Conservation (phyloP, 1,139 yeast genomes). For the Geotrichum siamense region DNA sequence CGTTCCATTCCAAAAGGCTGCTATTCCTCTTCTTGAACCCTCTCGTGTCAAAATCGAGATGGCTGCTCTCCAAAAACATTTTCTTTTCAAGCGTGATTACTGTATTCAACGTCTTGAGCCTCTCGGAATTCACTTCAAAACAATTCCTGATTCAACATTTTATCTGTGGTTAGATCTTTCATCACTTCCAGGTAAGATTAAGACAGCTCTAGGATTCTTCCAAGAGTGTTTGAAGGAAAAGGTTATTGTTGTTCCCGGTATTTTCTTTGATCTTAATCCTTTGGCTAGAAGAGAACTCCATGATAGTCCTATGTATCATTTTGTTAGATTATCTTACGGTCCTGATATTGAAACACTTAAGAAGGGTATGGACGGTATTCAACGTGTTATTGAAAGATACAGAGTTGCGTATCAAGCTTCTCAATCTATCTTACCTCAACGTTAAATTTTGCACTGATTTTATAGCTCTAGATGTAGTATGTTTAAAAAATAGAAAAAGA, state of each 20-base stretch:
- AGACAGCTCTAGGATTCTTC: slow-evolving; percentile 59
- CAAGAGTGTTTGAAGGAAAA: slow-evolving; percentile 61
- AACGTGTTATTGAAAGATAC: slow-evolving; percentile 43
- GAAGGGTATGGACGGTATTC: slow-evolving; percentile 63
- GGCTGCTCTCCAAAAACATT: slow-evolving; percentile 55
- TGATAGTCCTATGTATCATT: slow-evolving; percentile 60
- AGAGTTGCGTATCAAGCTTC: slow-evolving; percentile 17
- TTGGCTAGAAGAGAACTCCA: slow-evolving; percentile 54
- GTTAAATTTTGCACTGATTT: slow-evolving; percentile 5
- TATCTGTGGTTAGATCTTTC: slow-evolving; percentile 57
- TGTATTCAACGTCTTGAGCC: slow-evolving; percentile 45
- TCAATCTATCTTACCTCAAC: slow-evolving; percentile 16
- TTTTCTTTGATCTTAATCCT: slow-evolving; percentile 60
- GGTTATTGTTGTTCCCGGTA: slow-evolving; percentile 61
- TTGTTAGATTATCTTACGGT: slow-evolving; percentile 57
- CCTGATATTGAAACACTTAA: slow-evolving; percentile 51
- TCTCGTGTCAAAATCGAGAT: slow-evolving; percentile 47
- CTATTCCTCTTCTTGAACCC: slow-evolving; percentile 53
- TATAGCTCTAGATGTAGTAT: no score
- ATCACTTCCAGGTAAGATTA: slow-evolving; percentile 52
- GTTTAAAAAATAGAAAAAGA: no score
- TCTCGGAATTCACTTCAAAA: slow-evolving; percentile 53
- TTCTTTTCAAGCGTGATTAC: slow-evolving; percentile 56
- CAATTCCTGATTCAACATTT: slow-evolving; percentile 56
- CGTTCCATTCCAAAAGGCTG: slow-evolving; percentile 60